A percentile compares a stretch with the other conserved stretches of the same genome.
Conservation (phyloP, 305 asterid species). For the Fraxinus baroniana region DNA sequence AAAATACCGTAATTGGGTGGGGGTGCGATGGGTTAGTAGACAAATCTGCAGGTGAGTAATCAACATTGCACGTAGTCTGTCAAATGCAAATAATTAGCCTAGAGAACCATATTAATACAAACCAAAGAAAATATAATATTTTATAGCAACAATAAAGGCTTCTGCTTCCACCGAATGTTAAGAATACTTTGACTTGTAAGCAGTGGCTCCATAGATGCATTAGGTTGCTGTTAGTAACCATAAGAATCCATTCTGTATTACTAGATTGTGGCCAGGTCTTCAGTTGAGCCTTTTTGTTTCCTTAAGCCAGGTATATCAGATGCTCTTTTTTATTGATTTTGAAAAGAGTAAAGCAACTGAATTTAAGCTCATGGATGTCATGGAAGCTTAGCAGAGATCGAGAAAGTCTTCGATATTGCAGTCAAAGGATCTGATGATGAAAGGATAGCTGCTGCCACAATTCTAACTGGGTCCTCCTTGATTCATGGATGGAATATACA, state of each 20-base stretch:
- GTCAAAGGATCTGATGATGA: conserved; percentile 69
- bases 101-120: conserved; percentile 12
- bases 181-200: neutral
- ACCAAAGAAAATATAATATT: neutral
- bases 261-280: conserved; percentile 24
- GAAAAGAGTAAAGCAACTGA: conserved; percentile 70
- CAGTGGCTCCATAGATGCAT: neutral
- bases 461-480: conserved; percentile 89
- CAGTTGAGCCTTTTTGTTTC: conserved; percentile 28
- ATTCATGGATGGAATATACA: conserved; percentile 86
- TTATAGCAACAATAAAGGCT: neutral
- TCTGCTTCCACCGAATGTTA: neutral
- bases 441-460: conserved; percentile 82
- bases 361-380: conserved; percentile 80
- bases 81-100: neutral
- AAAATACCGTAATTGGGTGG: neutral
- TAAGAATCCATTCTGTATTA: conserved; percentile 13
- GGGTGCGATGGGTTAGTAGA: neutral
- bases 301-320: conserved; percentile 35
- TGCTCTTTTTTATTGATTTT: conserved; percentile 38
- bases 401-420: conserved; percentile 86
- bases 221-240: neutral
- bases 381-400: conserved; percentile 96
- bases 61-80: neutral
- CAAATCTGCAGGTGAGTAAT: neutral